These are phyloP conservation scores for Thermomucor indicae-seudaticae DNA, from an alignment of 371 early-diverging fungal species.

Conservation along the genomic window DNA sequence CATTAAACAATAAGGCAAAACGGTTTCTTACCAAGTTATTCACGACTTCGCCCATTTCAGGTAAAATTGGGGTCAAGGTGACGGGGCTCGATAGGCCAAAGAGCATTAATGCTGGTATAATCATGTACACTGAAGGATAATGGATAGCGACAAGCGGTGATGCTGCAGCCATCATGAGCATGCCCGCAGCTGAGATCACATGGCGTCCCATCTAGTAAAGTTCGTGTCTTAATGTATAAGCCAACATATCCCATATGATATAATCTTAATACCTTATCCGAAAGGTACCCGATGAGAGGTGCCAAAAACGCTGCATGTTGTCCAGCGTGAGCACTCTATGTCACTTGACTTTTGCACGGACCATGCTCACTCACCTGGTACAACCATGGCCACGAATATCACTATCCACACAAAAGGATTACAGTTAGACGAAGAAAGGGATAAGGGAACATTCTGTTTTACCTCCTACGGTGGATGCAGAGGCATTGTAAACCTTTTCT, in stretches of 20 bases:
- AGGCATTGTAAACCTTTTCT: constrained; percentile 34
- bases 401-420: constrained; percentile 22
- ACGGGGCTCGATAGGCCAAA: constrained; percentile 56
- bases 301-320: constrained; percentile 39
- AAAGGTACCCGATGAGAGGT: constrained; percentile 55
- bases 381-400: constrained; percentile 57
- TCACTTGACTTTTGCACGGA: not conserved
- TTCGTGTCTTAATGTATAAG: not conserved
- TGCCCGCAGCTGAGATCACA: constrained; percentile 44
- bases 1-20: too few species aligned
- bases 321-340: not conserved
- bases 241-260: not conserved
- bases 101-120: constrained; percentile 48
- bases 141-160: constrained; percentile 47
- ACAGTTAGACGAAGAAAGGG: too few species aligned
- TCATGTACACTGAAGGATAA: constrained; percentile 28
- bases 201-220: constrained; percentile 40
- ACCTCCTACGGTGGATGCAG: constrained; percentile 51
- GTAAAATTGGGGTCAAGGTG: constrained; percentile 53
- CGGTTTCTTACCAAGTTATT: constrained; percentile 39
- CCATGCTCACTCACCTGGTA: constrained; percentile 34
- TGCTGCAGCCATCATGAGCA: constrained; percentile 49
- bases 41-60: constrained; percentile 56
- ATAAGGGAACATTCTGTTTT: constrained; percentile 3
- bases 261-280: constrained; percentile 38